Percentiles rank a stretch among this genome's conserved stretches.
These are phyloP conservation scores for Naematelia encephala DNA, from an alignment of 768 basidiomycete species.

Conservation along the genomic window DNA sequence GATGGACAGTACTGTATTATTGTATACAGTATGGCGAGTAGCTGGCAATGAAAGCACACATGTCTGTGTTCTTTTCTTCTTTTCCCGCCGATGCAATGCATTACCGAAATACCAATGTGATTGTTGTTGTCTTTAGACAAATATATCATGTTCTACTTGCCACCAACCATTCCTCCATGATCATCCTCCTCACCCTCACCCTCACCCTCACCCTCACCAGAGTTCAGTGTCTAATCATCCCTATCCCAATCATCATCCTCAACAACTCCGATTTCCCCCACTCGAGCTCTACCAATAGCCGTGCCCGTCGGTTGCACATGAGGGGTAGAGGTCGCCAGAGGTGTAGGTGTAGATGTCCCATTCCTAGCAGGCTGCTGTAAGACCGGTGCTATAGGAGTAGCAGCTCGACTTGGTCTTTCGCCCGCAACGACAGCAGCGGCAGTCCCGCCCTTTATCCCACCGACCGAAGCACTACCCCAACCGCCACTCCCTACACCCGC, in stretches of 20 bases:
- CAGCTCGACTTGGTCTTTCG: background rate
- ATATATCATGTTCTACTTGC: too few relatives aligned
- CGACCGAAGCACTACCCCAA: background rate
- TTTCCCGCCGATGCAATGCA: too few relatives aligned
- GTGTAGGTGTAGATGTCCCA: background rate
- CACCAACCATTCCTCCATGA: too few relatives aligned
- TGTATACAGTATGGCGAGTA: too few relatives aligned
- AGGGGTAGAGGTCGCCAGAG: background rate
- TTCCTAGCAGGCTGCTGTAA: background rate
- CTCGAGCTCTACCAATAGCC: background rate
- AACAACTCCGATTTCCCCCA: slow-evolving; percentile 12
- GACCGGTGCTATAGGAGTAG: slow-evolving; percentile 3
- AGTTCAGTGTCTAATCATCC: background rate
- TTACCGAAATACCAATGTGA: too few relatives aligned
- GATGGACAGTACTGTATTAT: too few relatives aligned
- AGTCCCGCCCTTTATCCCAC: background rate
- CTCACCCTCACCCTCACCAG: slow-evolving; percentile 19
- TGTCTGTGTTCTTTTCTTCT: too few relatives aligned
- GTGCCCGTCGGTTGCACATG: background rate
- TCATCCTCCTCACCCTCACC: background rate
- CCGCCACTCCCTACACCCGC: background rate
- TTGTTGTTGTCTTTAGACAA: too few relatives aligned
- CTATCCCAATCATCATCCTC: slow-evolving; percentile 22
- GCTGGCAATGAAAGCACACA: too few relatives aligned
- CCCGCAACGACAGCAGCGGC: background rate